These are phyloP conservation scores for Apiotrichum gracile DNA, from an alignment of 1,284 basidiomycete genomes.

Conservation along the genomic window DNA sequence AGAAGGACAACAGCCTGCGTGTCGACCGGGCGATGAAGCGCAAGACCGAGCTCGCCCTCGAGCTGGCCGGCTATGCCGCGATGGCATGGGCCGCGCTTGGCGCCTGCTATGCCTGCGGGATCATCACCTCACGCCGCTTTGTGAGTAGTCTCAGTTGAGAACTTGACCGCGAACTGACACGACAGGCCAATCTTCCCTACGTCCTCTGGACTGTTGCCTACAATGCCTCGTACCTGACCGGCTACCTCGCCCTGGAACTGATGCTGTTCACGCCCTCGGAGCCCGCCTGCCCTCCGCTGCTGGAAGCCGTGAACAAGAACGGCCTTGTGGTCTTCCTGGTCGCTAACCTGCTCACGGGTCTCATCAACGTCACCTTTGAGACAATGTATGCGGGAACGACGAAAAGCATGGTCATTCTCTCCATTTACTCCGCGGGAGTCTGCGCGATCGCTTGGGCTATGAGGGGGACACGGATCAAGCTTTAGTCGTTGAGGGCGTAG, in stretches of 20 bases:
- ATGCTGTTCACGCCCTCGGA: slow-evolving; percentile 44
- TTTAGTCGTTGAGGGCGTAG: slow-evolving; percentile 1
- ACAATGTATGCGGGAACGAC: slow-evolving; percentile 64
- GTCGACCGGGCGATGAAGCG: slow-evolving; percentile 51
- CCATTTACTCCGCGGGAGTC: slow-evolving; percentile 58
- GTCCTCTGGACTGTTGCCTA: slow-evolving; percentile 84
- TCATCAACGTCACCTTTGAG: slow-evolving; percentile 70
- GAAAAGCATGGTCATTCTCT: slow-evolving; percentile 61
- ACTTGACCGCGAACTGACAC: background rate
- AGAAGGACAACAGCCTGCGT: background rate
- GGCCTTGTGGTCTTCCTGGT: slow-evolving; percentile 72
- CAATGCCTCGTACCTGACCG: slow-evolving; percentile 79
- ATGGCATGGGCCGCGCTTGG: slow-evolving; percentile 69
- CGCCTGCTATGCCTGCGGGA: slow-evolving; percentile 34
- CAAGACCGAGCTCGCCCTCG: slow-evolving; percentile 60
- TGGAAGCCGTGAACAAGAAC: slow-evolving; percentile 78
- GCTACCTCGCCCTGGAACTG: slow-evolving; percentile 72
- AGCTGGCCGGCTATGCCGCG: slow-evolving; percentile 68
- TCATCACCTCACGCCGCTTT: slow-evolving; percentile 64
- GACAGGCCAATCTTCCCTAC: slow-evolving; percentile 84
- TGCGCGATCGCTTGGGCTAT: slow-evolving; percentile 58
- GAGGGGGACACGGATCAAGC: slow-evolving; percentile 8
- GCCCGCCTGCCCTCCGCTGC: slow-evolving; percentile 54
- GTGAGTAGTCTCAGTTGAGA: slow-evolving; percentile 51
- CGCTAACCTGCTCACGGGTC: slow-evolving; percentile 80